Percentiles rank a stretch among this genome's conserved stretches.
Evolutionary conservation across 306 rosid genomes (phyloP).

Genomic region (Cucurbita maxima): DNA sequence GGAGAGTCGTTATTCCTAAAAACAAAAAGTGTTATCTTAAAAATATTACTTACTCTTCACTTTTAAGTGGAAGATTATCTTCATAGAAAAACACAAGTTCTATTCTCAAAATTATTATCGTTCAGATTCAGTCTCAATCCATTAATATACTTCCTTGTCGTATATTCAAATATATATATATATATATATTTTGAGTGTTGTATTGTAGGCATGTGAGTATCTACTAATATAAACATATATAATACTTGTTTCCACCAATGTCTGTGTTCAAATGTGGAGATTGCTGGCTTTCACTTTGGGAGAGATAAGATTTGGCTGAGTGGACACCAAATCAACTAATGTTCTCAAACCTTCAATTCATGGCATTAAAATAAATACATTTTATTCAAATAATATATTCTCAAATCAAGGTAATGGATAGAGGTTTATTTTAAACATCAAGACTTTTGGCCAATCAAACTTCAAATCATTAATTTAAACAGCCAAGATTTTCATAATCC

Average conservation of each 20-base stretch:
- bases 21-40: too few species aligned
- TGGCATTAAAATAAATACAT: neutral
- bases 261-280: neutral
- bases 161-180: too few species aligned
- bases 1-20: too few species aligned
- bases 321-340: neutral
- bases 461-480: too few species aligned
- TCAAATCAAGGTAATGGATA: neutral
- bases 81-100: too few species aligned
- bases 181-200: neutral
- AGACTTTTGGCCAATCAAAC: neutral
- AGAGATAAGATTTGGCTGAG: slow-evolving; percentile 1
- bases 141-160: too few species aligned
- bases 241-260: neutral
- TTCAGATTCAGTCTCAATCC: too few species aligned
- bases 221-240: neutral
- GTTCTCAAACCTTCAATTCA: neutral
- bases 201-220: neutral
- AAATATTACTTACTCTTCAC: too few species aligned
- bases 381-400: neutral
- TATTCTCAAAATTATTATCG: too few species aligned
- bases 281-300: slow-evolving; percentile 3
- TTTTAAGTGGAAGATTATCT: too few species aligned
- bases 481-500: neutral
- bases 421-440: neutral